Base-by-base conservation (phyloP, 345 rosid genomes). In the Noccaea bulbosa region DNA sequence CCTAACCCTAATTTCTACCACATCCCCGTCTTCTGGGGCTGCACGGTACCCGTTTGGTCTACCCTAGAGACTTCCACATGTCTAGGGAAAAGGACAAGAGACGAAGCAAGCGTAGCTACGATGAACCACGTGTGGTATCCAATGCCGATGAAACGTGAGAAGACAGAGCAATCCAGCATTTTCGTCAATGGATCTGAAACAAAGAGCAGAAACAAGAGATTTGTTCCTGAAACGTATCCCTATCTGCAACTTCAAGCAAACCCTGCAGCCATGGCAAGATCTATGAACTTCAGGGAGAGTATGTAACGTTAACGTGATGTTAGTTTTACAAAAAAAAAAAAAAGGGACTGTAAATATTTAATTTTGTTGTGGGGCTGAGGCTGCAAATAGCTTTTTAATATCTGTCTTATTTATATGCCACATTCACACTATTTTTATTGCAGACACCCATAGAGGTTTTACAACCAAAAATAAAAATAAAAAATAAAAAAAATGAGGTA, bases 191-290 rank as follows among this genome's bases (percentile, higher is more conserved):
- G 79, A 15, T 80, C 82, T 65, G 82, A 64, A 58, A 65, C 77
- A 30, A 80, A 65, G 78, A 66, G 32, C 30, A 70, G 48, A 32
- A 70, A 69, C 49, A 59, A 52, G 30, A 74, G 71, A 22, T 55
- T 62, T 11, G 69, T 62, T 3, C 69, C 68, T 24, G 73, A 70
- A 58, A 61, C 78, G 61, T 62, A 83, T 70, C 63, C 75, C 0
- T 75, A 46, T 47, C 52, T 87, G 71, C n/a, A n/a, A n/a, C n/a
- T n/a, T n/a, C 92, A 77, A 64, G 86, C 89, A 51, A 88, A 91
- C 75, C 97, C 95, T 15, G 91, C 92, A 39, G 95, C 97, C 48
- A 61, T 84, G 78, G 85, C 80, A 51, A 81, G 92, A 60, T 87
- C 95, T 30, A 70, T 81, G 69, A 82, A 79, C 65, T 91, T 91